Base-by-base conservation (phyloP, 371 early-diverging fungal species). In the Mortierella sp. region DNA sequence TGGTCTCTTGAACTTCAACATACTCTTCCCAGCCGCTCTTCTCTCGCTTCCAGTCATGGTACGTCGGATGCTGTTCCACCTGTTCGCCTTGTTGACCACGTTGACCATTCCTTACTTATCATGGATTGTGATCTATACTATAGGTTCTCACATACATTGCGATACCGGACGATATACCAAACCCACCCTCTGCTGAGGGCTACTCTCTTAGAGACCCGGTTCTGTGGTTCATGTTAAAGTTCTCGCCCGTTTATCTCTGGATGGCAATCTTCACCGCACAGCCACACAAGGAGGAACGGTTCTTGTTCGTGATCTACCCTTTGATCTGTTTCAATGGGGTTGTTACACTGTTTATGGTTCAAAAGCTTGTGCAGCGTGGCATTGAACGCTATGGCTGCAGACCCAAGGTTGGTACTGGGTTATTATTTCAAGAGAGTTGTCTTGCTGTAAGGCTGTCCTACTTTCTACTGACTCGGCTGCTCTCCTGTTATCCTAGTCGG, bases 231-330 rank as follows among this genome's bases (percentile, higher is more conserved):
- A 63, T 82, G 9, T 63, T 89, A 41, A 86, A 90, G 66, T 70
- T 93, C 2, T 37, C 82, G 37, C 93, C 93, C 1, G 87, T 94
- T 39, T 90, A 91, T 54, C 63, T 94, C 21, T 91, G 91, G 92
- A 82, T 96, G 28, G 63, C 67, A 13, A 89, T 94, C 24, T 95
- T 98, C 59, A 87, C 89, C 6, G 39, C 87, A 10, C 96, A 96
- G 79, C 91, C 96, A 12, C 98, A 98, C 83, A 98, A 98, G 78
- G 98, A 98, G 67, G 98, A 98, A 63, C 88, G 98, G 2, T 98
- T 98, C 71, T 68, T 98, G 74, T 95, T 85, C 76, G 92, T 96
- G n/a, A 90, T 93, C 6, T 98, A 96, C 73, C 98, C 98, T 39
- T 71, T 93, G 47, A 65, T 98, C 45, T 88, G 90, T 67, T 84